A percentile compares a stretch with the other conserved stretches of the same genome.
Evolutionary conservation across 2,329 filamentous ascomycete species (phyloP).

Genomic region (Dendrostoma leiphaemia): DNA sequence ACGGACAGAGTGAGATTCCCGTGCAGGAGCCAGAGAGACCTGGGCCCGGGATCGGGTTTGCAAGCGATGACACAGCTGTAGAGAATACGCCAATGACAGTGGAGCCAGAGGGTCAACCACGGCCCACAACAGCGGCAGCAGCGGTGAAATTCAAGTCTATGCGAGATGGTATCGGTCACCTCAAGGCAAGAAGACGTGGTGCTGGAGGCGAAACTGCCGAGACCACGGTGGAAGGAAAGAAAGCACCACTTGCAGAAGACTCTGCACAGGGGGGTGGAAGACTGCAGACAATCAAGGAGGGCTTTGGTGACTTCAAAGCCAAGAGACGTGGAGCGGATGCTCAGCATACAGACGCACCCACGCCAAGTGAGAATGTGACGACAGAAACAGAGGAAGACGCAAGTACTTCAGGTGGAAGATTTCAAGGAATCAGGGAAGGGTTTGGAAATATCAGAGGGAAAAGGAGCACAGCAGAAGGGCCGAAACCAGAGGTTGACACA

Average conservation of each 20-base stretch:
- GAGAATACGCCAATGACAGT: neutral
- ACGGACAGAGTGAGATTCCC: conserved; percentile 9
- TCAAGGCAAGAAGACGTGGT: neutral
- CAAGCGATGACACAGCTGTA: neutral
- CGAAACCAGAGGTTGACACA: neutral
- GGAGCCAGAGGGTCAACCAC: neutral
- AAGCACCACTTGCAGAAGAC: too few relatives aligned
- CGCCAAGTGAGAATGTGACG: neutral
- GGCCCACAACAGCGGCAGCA: neutral
- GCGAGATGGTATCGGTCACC: neutral
- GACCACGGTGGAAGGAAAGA: neutral
- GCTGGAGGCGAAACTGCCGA: neutral
- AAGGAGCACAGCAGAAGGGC: neutral
- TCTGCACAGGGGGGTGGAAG: too few relatives aligned
- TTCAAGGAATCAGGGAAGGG: neutral
- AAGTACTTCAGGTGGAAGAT: neutral
- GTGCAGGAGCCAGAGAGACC: neutral
- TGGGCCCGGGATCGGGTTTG: neutral
- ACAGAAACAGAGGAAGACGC: neutral
- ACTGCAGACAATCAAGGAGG: conserved; percentile 4
- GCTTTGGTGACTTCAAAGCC: neutral
- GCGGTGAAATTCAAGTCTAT: conserved; percentile 4
- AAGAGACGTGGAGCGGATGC: neutral
- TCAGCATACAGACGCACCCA: neutral
- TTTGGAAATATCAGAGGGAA: neutral